Percentiles rank a stretch among this genome's conserved stretches.
Conservation (phyloP, 179 eudicot species). For the Spergularia azorica region DNA sequence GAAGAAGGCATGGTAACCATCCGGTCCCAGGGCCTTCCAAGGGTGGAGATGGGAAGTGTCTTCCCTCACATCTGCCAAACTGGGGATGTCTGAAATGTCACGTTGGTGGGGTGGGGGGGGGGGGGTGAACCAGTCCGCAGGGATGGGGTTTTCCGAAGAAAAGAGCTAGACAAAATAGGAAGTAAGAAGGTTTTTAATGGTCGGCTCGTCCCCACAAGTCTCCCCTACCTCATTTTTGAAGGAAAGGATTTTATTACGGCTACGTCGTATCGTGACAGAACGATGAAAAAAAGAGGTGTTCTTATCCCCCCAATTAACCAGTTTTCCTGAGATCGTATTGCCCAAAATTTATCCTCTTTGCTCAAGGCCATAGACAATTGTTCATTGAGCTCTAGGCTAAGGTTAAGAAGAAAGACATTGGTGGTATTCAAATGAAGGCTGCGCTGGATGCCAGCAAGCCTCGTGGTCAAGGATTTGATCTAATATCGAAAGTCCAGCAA, state of each 20-base stretch:
- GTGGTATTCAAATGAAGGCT: too few relatives aligned
- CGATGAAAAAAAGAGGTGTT: not conserved
- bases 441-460: too few relatives aligned
- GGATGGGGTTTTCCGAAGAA: not conserved
- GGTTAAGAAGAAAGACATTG: too few relatives aligned
- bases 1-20: not conserved
- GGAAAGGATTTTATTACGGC: not conserved
- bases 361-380: too few relatives aligned
- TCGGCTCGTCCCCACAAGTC: not conserved
- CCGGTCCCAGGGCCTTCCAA: not conserved
- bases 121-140: too few relatives aligned
- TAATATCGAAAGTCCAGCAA: too few relatives aligned
- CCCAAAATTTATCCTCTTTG: not conserved
- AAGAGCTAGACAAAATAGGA: not conserved
- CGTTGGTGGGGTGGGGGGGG: not conserved
- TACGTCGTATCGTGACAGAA: not conserved
- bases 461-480: too few relatives aligned
- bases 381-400: too few relatives aligned
- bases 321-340: not conserved
- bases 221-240: not conserved
- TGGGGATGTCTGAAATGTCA: not conserved
- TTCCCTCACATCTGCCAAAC: not conserved
- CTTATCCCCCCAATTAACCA: not conserved
- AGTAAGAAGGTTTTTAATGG: too few relatives aligned
- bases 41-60: not conserved